Base-by-base conservation (phyloP, 805 yeast genomes). In the Nakazawaea laoshanensis region DNA sequence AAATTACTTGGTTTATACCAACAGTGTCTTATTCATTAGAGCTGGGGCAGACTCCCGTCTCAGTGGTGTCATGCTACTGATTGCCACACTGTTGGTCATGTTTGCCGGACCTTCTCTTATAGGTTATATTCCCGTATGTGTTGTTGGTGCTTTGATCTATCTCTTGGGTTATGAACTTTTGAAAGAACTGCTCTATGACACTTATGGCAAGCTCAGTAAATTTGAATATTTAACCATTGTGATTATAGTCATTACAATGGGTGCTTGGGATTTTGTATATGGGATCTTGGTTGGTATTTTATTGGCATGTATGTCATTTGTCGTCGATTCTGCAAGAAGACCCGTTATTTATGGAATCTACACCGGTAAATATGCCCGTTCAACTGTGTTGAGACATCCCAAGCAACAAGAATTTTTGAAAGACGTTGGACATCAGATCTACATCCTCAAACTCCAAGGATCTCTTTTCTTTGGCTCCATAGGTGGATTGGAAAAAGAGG, bases 381-480 rank as follows among this genome's bases (percentile, higher is more conserved):
- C 96, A 3, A 87, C 96, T 1, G 96, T 92, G 4, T 70, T 85
- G 44, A 72, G 98, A 48, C 96, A 87, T 49, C 86, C 89, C 4
- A 74, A 80, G 37, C 95, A 92, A 54, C 86, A 82, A 44, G 83
- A 79, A 42, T 89, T 89, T 45, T 60, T 92, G 47, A 68, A 70
- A 40, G 79, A 81, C 42, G 92, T 89, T 33, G 96, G 96, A 4
- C 77, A 81, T 46, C 97, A 92, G 56, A 85, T 88, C 19, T 83
- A 86, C 53, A 79, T 92, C 14, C 63, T 88, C 53, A 85, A 88
- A 54, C 59, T 92, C 27, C 83, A 86, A 44, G 96, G 96, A 13
- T 76, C 92, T 15, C 62, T 92, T 24, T 92, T 92, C 52, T 92
- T 92, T 55, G 98, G 98, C 2, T 86, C 96, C 0, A 88, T 89